Percentiles rank a stretch among this genome's conserved stretches.
phyloP scores from a whole-genome alignment of 2,329 filamentous ascomycete species.

The Xylariomycetidae sp. region DNA sequence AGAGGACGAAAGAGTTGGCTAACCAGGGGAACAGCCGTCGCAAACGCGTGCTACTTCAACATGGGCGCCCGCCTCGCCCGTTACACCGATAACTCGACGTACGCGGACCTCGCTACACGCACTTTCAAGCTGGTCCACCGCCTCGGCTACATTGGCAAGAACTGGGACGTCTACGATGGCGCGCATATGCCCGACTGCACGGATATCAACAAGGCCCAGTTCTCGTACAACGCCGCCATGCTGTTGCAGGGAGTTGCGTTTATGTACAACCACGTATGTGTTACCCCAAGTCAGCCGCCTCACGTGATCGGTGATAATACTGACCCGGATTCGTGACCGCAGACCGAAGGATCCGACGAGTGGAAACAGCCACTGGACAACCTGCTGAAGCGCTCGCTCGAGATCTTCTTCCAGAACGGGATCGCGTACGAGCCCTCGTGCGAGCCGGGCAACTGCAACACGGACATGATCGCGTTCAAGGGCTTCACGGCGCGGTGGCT shows the following conservation, averaged over 20 bases:
- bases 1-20: conserved; percentile 5
- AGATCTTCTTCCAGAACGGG: conserved; percentile 49
- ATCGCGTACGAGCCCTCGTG: conserved; percentile 63
- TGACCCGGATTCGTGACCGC: too few species aligned
- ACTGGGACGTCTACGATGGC: conserved; percentile 62
- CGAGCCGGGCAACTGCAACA: conserved; percentile 58
- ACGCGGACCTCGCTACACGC: conserved; percentile 55
- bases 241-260: conserved; percentile 58
- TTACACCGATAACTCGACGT: conserved; percentile 62
- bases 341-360: conserved; percentile 40
- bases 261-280: conserved; percentile 59
- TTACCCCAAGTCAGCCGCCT: too few species aligned
- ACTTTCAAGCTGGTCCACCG: conserved; percentile 55
- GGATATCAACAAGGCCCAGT: conserved; percentile 55
- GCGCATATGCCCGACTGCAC: conserved; percentile 50
- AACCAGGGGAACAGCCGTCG: conserved; percentile 38
- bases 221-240: conserved; percentile 61
- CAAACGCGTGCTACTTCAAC: conserved; percentile 60
- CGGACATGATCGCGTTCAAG: conserved; percentile 69
- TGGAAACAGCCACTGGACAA: conserved; percentile 54
- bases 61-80: conserved; percentile 62
- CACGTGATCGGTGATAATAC: too few species aligned
- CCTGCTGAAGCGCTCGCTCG: conserved; percentile 43
- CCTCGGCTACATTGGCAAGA: conserved; percentile 52
- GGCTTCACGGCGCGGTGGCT: conserved; percentile 64